Conservation (phyloP, 192 early-diverging fungal genomes). For the Entomortierella chlamydospora region DNA sequence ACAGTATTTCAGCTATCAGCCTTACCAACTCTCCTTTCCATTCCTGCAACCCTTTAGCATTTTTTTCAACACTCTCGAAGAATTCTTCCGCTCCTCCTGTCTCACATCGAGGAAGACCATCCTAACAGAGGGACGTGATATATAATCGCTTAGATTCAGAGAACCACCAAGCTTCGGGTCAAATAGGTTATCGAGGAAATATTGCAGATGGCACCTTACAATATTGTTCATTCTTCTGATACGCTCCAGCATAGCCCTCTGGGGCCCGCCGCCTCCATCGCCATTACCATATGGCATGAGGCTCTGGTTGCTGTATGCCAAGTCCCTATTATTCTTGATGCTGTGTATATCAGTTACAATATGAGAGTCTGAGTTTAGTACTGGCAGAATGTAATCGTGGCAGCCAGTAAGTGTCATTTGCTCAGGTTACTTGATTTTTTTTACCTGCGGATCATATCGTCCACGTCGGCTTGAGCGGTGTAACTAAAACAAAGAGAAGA, state of each 20-base stretch:
- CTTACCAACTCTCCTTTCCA: slow-evolving; percentile 96
- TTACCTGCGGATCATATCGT: slow-evolving; percentile 50
- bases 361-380: not conserved
- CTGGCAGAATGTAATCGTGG: too few relatives aligned
- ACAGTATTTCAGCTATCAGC: too few relatives aligned
- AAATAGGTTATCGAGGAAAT: too few relatives aligned
- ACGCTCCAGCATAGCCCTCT: slow-evolving; percentile 86
- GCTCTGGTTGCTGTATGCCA: slow-evolving; percentile 85
- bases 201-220: slow-evolving; percentile 34
- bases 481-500: slow-evolving; percentile 13
- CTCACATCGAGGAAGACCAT: slow-evolving; percentile 78
- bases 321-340: slow-evolving; percentile 90
- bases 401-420: too few relatives aligned
- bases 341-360: slow-evolving; percentile 37
- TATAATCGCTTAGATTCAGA: too few relatives aligned
- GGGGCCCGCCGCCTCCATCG: slow-evolving; percentile 96
- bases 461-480: slow-evolving; percentile 42
- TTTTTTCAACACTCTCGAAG: slow-evolving; percentile 82
- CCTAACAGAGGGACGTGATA: slow-evolving; percentile 53
- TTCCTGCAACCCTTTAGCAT: slow-evolving; percentile 72
- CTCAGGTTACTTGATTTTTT: too few relatives aligned
- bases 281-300: slow-evolving; percentile 95
- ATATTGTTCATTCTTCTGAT: slow-evolving; percentile 78
- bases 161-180: too few relatives aligned
- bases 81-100: slow-evolving; percentile 85